phyloP scores from a whole-genome alignment of 2,329 filamentous ascomycete genomes.

The Septoria linicola region DNA sequence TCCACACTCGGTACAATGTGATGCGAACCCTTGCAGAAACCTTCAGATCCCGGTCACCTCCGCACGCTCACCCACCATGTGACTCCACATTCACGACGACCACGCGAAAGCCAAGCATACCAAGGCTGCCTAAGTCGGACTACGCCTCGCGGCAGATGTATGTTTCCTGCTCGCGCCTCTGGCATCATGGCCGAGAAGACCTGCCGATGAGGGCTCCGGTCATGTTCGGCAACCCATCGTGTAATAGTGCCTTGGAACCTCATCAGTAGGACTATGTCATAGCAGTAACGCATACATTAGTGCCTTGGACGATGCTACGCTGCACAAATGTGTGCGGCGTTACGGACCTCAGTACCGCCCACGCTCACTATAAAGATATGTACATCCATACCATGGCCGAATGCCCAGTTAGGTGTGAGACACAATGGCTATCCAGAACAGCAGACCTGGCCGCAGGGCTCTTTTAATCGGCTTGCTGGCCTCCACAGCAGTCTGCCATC shows the following conservation, averaged over 20 bases:
- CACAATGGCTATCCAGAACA: conserved; percentile 7
- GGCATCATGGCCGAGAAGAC: not conserved
- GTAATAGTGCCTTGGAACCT: conserved; percentile 1
- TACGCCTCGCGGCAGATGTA: conserved; percentile 5
- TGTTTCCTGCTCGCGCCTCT: not conserved
- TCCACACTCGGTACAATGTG: conserved; percentile 4
- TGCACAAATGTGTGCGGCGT: conserved; percentile 2
- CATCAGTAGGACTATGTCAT: not conserved
- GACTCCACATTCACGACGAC: conserved; percentile 8
- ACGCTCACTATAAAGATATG: not conserved
- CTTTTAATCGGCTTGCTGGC: conserved; percentile 5
- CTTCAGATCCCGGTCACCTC: conserved; percentile 15
- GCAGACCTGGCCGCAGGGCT: conserved; percentile 1
- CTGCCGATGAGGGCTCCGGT: conserved; percentile 7
- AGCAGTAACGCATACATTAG: conserved; percentile 12
- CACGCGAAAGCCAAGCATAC: conserved; percentile 16
- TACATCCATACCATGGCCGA: not conserved
- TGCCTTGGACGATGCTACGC: conserved; percentile 7
- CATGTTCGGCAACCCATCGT: conserved; percentile 3
- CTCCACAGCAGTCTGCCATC: conserved; percentile 3
- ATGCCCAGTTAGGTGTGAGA: not conserved
- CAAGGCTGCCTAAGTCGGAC: conserved; percentile 4
- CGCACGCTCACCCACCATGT: conserved; percentile 8
- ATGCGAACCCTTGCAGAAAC: conserved; percentile 7
- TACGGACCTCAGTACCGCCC: conserved; percentile 6